Evolutionary conservation across 768 basidiomycete species (phyloP).

Genomic region (Amanita pseudoporphyria): DNA sequence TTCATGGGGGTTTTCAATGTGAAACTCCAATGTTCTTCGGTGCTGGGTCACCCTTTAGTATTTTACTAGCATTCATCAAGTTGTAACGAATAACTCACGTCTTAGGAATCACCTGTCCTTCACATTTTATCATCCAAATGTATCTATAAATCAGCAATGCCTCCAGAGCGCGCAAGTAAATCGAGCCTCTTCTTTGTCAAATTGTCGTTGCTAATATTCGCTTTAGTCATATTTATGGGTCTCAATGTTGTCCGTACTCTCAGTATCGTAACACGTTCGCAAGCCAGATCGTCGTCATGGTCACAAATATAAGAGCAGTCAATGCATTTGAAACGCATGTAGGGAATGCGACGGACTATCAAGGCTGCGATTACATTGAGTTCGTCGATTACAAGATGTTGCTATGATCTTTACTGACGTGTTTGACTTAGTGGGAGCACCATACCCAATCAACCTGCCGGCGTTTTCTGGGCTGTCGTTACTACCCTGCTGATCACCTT

Average conservation of each 20-base stretch:
- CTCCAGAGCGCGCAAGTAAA: conserved; percentile 4
- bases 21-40: conserved; percentile 3
- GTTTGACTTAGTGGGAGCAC: conserved; percentile 47
- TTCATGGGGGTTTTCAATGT: too few species aligned
- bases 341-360: conserved; percentile 23
- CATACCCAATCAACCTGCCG: conserved; percentile 90
- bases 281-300: conserved; percentile 64
- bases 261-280: conserved; percentile 69
- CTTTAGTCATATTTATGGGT: conserved; percentile 48
- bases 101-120: neutral
- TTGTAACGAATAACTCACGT: neutral
- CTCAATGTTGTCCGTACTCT: conserved; percentile 71
- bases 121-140: neutral
- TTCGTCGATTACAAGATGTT: conserved; percentile 22
- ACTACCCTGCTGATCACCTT: conserved; percentile 80
- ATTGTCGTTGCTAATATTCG: neutral
- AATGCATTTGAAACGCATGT: conserved; percentile 47
- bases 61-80: neutral
- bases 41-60: conserved; percentile 3
- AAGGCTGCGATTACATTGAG: conserved; percentile 77
- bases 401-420: neutral
- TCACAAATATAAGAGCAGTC: conserved; percentile 67
- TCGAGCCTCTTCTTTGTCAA: neutral
- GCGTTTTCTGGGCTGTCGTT: conserved; percentile 86
- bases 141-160: conserved; percentile 2